Evolutionary conservation across 2,329 filamentous ascomycete genomes (phyloP).

Genomic region (Geosmithia morbida): DNA sequence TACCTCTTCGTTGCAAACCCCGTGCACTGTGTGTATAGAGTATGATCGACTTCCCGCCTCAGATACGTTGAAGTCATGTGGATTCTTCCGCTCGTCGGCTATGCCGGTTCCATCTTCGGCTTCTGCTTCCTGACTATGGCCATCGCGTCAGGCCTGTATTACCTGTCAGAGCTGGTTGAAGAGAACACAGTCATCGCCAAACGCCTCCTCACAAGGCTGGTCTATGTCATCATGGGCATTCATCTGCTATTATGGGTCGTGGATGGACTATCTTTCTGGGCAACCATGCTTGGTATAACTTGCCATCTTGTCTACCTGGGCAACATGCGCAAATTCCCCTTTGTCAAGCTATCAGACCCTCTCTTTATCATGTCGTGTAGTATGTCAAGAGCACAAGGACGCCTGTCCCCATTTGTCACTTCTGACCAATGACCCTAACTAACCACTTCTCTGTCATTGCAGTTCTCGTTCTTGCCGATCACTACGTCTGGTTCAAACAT

Average conservation of each 20-base stretch:
- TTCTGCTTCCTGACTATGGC: slow-evolving; percentile 91
- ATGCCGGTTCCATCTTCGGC: slow-evolving; percentile 71
- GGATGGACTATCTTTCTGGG: slow-evolving; percentile 69
- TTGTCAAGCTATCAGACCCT: slow-evolving; percentile 78
- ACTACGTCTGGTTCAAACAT: slow-evolving; percentile 91
- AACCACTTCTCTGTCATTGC: neutral
- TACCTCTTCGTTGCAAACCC: neutral
- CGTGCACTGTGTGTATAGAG: neutral
- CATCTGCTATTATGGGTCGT: slow-evolving; percentile 64
- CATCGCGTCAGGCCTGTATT: slow-evolving; percentile 96
- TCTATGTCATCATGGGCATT: slow-evolving; percentile 64
- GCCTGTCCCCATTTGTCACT: neutral
- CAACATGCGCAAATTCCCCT: slow-evolving; percentile 61
- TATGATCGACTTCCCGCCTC: neutral
- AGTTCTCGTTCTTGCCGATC: slow-evolving; percentile 77
- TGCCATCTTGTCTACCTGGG: slow-evolving; percentile 79
- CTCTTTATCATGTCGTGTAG: slow-evolving; percentile 74
- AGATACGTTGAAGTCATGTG: slow-evolving; percentile 50
- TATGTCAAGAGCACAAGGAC: slow-evolving; percentile 23
- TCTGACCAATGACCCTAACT: neutral
- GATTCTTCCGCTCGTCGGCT: slow-evolving; percentile 87
- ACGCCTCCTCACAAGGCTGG: slow-evolving; percentile 69
- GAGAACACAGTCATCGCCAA: slow-evolving; percentile 92
- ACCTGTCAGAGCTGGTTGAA: slow-evolving; percentile 93
- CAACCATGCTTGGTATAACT: slow-evolving; percentile 60